Base-by-base conservation (phyloP, 179 eudicot species). In the Vitellaria paradoxa region DNA sequence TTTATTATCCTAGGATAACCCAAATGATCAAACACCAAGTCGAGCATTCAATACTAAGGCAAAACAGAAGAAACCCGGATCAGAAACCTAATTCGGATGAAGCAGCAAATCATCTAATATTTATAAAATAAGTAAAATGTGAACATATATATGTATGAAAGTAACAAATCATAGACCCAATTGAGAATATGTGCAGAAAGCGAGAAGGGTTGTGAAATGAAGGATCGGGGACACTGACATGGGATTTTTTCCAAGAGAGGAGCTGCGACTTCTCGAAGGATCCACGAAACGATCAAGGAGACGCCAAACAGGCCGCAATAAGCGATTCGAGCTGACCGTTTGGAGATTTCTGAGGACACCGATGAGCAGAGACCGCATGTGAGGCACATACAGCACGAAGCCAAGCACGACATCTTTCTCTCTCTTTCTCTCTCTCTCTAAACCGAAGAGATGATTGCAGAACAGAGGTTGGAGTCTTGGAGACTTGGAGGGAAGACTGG, bases 261-360 rank as follows among this genome's bases (percentile, higher is more conserved):
- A 61, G 93, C 82, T 20, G 76, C 95, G 57, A 90, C 82, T 89
- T 95, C 97, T 60, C 99, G 75, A 72, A 95, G 95, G 75, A 95
- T 65, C 99, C 99, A 95, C 26, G 99, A 90, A 65, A 89, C 59
- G 76, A 95, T 75, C 59, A 95, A 82, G 59, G 99, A 95, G 65
- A 89, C 53, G 21, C 99, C 99, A 76, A 95, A 94, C 45, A 94
- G 87, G 45, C 90, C 97, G 64, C 99, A 93, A 60, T 95, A 93
- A 10, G 86, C 99, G 4, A 96, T 73, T 42, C 99, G 81, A 65
- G 99, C 99, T 7, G 97, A 95, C 47, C 88, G 87, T 53, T 87
- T 91, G 6, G 95, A 86, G 85, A 95, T 88, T 15, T 89, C 87
- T 1, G 99, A 93, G 0, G 99, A 97, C 37, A 91, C 93, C 20